Evolutionary conservation across 1,284 basidiomycete species (phyloP).

Genomic region (Cyathus pygmaeus): DNA sequence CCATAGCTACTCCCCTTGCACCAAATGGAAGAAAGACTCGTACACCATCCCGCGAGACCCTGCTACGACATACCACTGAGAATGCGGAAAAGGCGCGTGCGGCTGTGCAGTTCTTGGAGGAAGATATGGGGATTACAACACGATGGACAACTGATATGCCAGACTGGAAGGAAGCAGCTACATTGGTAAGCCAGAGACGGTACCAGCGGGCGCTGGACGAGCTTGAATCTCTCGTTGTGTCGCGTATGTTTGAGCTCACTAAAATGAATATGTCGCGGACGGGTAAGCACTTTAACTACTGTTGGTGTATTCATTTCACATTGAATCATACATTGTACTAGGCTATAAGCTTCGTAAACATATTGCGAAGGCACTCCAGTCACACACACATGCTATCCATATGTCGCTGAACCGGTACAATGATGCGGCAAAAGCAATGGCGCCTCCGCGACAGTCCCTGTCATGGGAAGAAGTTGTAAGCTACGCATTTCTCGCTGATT

Average conservation of each 20-base stretch:
- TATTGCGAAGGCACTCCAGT: conserved; percentile 25
- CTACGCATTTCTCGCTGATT: conserved; percentile 40
- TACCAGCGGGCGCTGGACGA: conserved; percentile 17
- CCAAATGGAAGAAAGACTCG: neutral
- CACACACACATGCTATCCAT: conserved; percentile 24
- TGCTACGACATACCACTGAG: conserved; percentile 25
- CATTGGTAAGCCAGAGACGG: conserved; percentile 10
- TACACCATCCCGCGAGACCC: neutral
- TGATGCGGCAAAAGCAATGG: conserved; percentile 11
- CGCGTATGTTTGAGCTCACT: conserved; percentile 29
- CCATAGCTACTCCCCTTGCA: too few species aligned
- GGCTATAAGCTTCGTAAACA: conserved; percentile 33
- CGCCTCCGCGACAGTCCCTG: conserved; percentile 16
- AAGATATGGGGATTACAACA: conserved; percentile 16
- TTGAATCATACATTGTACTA: conserved; percentile 5
- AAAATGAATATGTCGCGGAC: conserved; percentile 32
- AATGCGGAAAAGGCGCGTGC: conserved; percentile 12
- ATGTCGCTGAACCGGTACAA: conserved; percentile 27
- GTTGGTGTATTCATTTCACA: neutral
- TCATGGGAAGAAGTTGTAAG: conserved; percentile 36
- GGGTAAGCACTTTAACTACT: conserved; percentile 19
- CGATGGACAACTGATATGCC: conserved; percentile 21
- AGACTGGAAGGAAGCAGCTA: conserved; percentile 25
- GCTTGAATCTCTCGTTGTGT: conserved; percentile 26
- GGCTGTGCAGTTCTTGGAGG: conserved; percentile 29